phyloP scores from a whole-genome alignment of 2,329 filamentous ascomycete species.

The Phaeomoniella chlamydospora region DNA sequence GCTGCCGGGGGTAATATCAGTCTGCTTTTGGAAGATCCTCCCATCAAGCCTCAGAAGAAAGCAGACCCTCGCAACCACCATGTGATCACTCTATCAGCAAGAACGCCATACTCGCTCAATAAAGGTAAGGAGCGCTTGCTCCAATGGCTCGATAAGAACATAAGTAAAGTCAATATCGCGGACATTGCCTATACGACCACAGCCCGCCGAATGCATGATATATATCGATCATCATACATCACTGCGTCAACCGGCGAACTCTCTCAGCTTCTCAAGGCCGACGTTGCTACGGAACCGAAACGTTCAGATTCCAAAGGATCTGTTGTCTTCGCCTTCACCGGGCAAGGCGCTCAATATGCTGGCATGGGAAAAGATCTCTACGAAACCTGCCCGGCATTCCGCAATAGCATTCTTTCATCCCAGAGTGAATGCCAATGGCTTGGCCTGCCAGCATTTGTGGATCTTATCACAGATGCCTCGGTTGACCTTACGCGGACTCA shows the following conservation, averaged over 20 bases:
- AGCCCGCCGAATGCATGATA: slow-evolving; percentile 42
- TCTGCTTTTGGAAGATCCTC: slow-evolving; percentile 20
- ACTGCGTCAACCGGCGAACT: slow-evolving; percentile 1
- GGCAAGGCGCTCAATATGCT: slow-evolving; percentile 18
- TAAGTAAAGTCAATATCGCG: slow-evolving; percentile 28
- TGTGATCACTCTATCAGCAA: slow-evolving; percentile 40
- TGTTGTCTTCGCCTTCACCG: slow-evolving; percentile 23
- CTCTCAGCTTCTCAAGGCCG: neutral
- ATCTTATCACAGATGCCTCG: slow-evolving; percentile 11
- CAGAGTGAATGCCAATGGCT: slow-evolving; percentile 11
- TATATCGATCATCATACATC: slow-evolving; percentile 1
- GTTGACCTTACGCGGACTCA: slow-evolving; percentile 10
- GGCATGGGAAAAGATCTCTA: slow-evolving; percentile 17
- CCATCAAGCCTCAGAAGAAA: neutral
- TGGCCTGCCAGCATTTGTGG: slow-evolving; percentile 14
- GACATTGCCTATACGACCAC: slow-evolving; percentile 49
- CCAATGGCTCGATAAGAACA: slow-evolving; percentile 36
- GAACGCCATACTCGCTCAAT: slow-evolving; percentile 25
- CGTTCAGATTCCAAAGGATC: slow-evolving; percentile 3
- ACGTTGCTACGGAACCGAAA: slow-evolving; percentile 26
- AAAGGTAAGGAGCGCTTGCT: slow-evolving; percentile 42
- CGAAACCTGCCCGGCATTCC: slow-evolving; percentile 20
- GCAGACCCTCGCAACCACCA: slow-evolving; percentile 38
- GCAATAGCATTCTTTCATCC: slow-evolving; percentile 13
- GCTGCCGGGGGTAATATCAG: slow-evolving; percentile 57